A percentile compares a stretch with the other conserved stretches of the same genome.
Conservation (phyloP, 2,329 filamentous ascomycete genomes). For the Trichoderma koningiopsis region DNA sequence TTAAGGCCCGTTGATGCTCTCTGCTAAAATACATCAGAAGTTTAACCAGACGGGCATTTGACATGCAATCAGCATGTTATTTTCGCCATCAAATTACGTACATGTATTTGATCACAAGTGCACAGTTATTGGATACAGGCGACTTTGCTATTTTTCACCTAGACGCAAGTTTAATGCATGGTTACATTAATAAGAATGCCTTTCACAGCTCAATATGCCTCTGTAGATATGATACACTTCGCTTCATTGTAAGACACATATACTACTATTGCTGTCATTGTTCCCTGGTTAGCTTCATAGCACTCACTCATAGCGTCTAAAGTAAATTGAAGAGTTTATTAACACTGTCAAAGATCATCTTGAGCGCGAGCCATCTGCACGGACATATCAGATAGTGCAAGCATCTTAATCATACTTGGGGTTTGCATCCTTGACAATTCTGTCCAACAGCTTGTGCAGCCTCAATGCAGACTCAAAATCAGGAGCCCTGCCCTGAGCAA, state of each 20-base stretch:
- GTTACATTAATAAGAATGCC: too few species aligned
- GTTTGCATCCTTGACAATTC: constrained; percentile 19
- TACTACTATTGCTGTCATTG: background rate
- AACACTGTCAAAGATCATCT: background rate
- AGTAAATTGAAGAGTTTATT: background rate
- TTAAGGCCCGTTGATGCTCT: background rate
- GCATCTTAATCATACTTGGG: background rate
- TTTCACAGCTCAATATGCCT: background rate
- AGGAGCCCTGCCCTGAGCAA: constrained; percentile 7
- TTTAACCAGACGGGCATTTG: background rate
- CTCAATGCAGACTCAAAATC: constrained; percentile 25
- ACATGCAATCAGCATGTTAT: background rate
- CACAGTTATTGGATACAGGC: background rate
- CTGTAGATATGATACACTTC: background rate
- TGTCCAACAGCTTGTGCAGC: constrained; percentile 25
- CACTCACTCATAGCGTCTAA: background rate
- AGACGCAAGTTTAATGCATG: too few species aligned
- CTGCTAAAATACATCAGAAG: background rate
- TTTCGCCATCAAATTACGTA: background rate
- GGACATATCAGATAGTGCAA: background rate
- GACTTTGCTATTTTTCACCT: too few species aligned
- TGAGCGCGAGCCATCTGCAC: background rate
- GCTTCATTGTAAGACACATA: background rate
- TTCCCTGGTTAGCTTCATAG: background rate
- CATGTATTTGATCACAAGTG: background rate